These are phyloP conservation scores for Exsudoporus frostii DNA, from an alignment of 768 basidiomycete species.

Conservation along the genomic window DNA sequence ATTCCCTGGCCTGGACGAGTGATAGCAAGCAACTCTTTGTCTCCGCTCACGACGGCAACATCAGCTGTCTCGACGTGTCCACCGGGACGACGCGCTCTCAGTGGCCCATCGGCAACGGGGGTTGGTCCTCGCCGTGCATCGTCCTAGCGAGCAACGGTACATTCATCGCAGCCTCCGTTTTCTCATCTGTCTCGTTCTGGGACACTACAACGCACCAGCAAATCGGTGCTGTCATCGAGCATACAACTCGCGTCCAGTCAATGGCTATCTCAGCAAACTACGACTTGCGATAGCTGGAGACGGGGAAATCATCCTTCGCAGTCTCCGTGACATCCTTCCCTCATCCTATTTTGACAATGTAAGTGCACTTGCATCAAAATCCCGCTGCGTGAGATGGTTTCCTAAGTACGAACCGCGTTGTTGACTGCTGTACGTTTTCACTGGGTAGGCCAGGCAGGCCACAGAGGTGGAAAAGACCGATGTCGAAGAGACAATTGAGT, in stretches of 20 bases:
- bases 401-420: not conserved
- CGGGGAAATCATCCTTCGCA: not conserved
- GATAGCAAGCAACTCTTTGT: conserved; percentile 8
- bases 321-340: not conserved
- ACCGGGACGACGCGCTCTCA: not conserved
- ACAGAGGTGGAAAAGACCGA: no score
- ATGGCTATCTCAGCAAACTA: conserved; percentile 2
- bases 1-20: conserved; percentile 8
- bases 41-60: not conserved
- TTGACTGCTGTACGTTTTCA: not conserved
- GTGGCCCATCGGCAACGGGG: not conserved
- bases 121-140: not conserved
- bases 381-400: not conserved
- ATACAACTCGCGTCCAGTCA: not conserved
- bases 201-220: conserved; percentile 3
- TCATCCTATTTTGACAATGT: not conserved
- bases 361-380: not conserved
- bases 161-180: conserved; percentile 2
- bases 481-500: no score
- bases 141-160: not conserved
- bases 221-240: not conserved
- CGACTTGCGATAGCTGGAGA: not conserved
- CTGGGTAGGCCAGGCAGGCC: no score
- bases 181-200: conserved; percentile 10
- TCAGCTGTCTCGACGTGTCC: conserved; percentile 2